Conservation (phyloP, 2,329 filamentous ascomycete species). For the Fusarium tuaranense region DNA sequence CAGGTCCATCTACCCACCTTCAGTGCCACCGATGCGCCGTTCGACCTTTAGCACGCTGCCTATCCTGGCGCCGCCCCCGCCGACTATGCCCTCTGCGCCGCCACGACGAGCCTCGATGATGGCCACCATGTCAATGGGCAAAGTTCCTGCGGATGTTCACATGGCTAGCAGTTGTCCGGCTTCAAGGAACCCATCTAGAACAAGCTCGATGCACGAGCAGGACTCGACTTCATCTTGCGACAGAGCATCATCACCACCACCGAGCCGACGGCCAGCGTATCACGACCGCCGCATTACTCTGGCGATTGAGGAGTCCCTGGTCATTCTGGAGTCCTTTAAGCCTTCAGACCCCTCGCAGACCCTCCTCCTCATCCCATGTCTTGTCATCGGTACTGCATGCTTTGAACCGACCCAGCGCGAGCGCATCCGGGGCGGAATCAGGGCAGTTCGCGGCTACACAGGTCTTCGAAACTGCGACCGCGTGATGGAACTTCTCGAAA, state of each 20-base stretch:
- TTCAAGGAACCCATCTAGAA: conserved; percentile 52
- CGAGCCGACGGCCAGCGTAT: conserved; percentile 59
- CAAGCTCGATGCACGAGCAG: conserved; percentile 56
- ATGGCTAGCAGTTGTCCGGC: conserved; percentile 48
- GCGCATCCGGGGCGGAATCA: conserved; percentile 63
- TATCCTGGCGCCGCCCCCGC: conserved; percentile 21
- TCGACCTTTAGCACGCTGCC: conserved; percentile 47
- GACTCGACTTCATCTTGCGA: conserved; percentile 40
- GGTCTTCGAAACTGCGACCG: conserved; percentile 69
- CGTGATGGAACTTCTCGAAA: conserved; percentile 65
- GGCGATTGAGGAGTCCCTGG: conserved; percentile 68
- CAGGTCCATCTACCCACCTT: conserved; percentile 70
- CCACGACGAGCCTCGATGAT: conserved; percentile 52
- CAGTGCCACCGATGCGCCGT: conserved; percentile 44
- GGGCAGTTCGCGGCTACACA: conserved; percentile 67
- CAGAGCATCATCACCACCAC: conserved; percentile 57
- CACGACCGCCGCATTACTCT: conserved; percentile 64
- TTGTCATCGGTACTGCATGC: conserved; percentile 71
- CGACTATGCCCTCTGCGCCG: conserved; percentile 30
- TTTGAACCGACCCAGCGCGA: conserved; percentile 65
- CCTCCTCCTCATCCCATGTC: conserved; percentile 69
- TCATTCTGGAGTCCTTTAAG: conserved; percentile 66
- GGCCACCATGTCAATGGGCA: conserved; percentile 43
- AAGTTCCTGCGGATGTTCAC: conserved; percentile 27
- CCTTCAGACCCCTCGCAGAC: conserved; percentile 70